phyloP scores from a whole-genome alignment of 2,329 filamentous ascomycete species.

The Xylariaceae sp. region DNA sequence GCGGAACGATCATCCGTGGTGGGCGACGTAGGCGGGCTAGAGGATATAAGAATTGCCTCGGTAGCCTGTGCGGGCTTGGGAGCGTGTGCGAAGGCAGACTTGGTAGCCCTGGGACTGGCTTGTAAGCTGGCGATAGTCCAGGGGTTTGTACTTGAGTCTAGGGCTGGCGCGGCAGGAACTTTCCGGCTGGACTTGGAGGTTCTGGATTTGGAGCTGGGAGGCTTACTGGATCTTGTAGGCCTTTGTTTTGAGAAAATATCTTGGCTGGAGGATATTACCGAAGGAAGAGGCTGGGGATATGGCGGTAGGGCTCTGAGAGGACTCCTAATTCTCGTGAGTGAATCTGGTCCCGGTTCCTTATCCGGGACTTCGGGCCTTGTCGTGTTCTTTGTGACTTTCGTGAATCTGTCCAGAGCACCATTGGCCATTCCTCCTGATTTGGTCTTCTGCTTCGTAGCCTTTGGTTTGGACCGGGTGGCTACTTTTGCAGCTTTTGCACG shows the following conservation, averaged over 20 bases:
- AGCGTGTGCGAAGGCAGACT: conserved; percentile 13
- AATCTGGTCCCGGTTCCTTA: conserved; percentile 4
- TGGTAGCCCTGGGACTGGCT: conserved; percentile 32
- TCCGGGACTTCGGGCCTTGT: conserved; percentile 3
- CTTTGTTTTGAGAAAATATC: conserved; percentile 5
- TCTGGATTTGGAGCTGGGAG: conserved; percentile 19
- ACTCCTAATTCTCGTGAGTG: conserved; percentile 3
- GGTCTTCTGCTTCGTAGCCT: conserved; percentile 1
- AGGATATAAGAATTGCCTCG: conserved; percentile 41
- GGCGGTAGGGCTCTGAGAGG: conserved; percentile 1
- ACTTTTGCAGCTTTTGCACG: conserved; percentile 25
- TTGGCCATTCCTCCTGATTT: conserved; percentile 18
- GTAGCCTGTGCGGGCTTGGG: conserved; percentile 14
- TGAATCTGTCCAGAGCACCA: conserved; percentile 37
- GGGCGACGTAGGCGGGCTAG: conserved; percentile 38
- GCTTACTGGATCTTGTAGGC: conserved; percentile 25
- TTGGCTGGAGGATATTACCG: neutral
- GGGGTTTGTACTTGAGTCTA: conserved; percentile 26
- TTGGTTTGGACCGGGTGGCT: conserved; percentile 9
- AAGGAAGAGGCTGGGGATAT: conserved; percentile 11
- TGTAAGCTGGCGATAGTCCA: conserved; percentile 42
- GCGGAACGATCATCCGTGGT: conserved; percentile 19
- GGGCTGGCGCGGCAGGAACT: conserved; percentile 15
- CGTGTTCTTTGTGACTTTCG: conserved; percentile 35
- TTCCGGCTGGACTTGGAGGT: conserved; percentile 16